Evolutionary conservation across 768 basidiomycete genomes (phyloP).

Genomic region (Agaricus sinodeliciosus): DNA sequence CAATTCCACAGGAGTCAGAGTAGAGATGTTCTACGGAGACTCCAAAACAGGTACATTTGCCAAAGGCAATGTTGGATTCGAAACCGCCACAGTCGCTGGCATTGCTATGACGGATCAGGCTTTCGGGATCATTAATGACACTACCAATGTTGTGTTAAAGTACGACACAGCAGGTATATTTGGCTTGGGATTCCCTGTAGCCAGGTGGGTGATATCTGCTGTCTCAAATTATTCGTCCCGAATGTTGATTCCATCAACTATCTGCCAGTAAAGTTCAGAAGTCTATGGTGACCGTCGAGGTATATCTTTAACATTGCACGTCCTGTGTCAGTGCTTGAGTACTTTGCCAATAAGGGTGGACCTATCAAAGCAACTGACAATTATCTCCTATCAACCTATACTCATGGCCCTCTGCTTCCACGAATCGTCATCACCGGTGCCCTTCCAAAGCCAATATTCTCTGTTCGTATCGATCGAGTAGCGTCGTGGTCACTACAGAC

Average conservation of each 20-base stretch:
- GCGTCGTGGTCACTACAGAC: background rate
- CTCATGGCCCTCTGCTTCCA: conserved; percentile 39
- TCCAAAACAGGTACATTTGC: conserved; percentile 60
- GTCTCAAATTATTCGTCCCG: background rate
- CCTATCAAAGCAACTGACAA: conserved; percentile 26
- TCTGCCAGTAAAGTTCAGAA: conserved; percentile 33
- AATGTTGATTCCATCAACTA: background rate
- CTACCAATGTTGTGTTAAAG: conserved; percentile 49
- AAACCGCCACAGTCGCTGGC: conserved; percentile 47
- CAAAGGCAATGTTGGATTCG: conserved; percentile 46
- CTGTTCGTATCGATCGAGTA: conserved; percentile 21
- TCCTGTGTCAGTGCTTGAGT: too few species aligned
- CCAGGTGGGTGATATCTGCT: conserved; percentile 36
- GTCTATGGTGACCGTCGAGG: conserved; percentile 18
- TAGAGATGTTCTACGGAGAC: conserved; percentile 55
- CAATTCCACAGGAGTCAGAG: conserved; percentile 27
- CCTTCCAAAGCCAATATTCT: conserved; percentile 44
- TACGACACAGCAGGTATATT: conserved; percentile 56
- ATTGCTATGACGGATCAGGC: conserved; percentile 42
- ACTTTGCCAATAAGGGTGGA: conserved; percentile 12
- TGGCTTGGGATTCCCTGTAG: conserved; percentile 62
- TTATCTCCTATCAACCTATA: conserved; percentile 27
- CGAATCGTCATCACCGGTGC: conserved; percentile 37
- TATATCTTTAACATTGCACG: conserved; percentile 7
- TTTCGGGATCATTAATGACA: conserved; percentile 52